Conservation (phyloP, 371 early-diverging fungal genomes). For the Mortierella sp. region DNA sequence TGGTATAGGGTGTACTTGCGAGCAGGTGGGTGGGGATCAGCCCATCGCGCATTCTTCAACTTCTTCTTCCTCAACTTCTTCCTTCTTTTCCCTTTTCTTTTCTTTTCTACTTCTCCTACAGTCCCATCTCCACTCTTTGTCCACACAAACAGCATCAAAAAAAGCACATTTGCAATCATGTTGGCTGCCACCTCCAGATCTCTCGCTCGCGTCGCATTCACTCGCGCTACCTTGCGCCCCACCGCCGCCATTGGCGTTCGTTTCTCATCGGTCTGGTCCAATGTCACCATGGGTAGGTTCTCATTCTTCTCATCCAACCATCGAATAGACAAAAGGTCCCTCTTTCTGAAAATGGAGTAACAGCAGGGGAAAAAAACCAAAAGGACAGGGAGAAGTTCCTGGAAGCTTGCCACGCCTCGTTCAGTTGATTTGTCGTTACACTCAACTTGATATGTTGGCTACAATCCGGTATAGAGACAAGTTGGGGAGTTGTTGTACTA, state of each 20-base stretch:
- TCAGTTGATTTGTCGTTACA: background rate
- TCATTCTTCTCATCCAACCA: background rate
- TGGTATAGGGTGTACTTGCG: background rate
- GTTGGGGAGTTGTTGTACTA: background rate
- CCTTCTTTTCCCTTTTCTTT: conserved; percentile 16
- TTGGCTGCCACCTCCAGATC: conserved; percentile 61
- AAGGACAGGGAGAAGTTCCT: background rate
- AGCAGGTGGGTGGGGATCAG: background rate
- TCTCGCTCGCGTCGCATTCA: conserved; percentile 59
- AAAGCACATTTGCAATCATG: conserved; percentile 45
- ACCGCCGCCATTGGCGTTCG: conserved; percentile 64
- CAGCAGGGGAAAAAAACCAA: background rate
- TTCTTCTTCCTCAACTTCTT: conserved; percentile 13
- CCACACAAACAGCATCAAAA: background rate
- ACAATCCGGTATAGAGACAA: background rate
- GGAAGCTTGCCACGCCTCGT: background rate
- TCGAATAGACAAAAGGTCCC: no score
- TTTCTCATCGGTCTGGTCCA: conserved; percentile 79
- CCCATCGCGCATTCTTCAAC: background rate
- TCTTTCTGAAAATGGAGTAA: background rate
- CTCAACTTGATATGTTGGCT: background rate
- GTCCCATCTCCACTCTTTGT: conserved; percentile 15
- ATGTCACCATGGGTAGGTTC: conserved; percentile 78
- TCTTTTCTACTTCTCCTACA: conserved; percentile 23
- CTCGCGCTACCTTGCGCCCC: conserved; percentile 59